Percentiles rank a stretch among this genome's conserved stretches.
Evolutionary conservation across 306 rosid genomes (phyloP).

Genomic region (Calophaca sinica): DNA sequence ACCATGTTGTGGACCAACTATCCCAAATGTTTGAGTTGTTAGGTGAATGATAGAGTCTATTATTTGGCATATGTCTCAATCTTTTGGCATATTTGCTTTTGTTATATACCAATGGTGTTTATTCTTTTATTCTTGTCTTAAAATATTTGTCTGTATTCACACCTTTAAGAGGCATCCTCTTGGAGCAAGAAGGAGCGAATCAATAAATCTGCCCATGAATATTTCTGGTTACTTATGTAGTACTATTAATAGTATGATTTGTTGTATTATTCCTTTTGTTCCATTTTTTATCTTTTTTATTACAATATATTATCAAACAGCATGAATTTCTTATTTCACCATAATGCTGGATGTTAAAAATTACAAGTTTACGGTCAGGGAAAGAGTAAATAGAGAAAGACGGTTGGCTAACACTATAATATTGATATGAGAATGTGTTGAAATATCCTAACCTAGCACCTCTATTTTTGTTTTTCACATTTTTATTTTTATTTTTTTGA

Average conservation of each 20-base stretch:
- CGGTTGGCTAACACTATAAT: not conserved
- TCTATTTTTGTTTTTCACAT: too few relatives aligned
- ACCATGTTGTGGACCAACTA: not conserved
- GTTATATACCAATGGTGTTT: conserved; percentile 4
- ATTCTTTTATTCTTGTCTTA: conserved; percentile 18
- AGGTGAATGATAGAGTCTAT: not conserved
- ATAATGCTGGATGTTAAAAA: not conserved
- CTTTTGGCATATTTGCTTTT: conserved; percentile 34
- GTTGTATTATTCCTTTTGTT: conserved; percentile 35
- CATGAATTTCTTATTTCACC: conserved; percentile 15
- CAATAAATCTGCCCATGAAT: conserved; percentile 28
- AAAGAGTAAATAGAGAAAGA: not conserved
- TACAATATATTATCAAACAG: conserved; percentile 20
- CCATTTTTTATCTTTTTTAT: conserved; percentile 21
- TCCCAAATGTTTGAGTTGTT: not conserved
- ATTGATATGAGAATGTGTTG: conserved; percentile 28
- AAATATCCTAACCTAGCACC: too few relatives aligned
- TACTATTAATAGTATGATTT: conserved; percentile 16
- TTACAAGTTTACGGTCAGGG: conserved; percentile 10
- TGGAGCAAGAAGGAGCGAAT: conserved; percentile 21
- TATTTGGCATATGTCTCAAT: not conserved
- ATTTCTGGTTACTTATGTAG: conserved; percentile 33
- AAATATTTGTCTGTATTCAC: conserved; percentile 3
- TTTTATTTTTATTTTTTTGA: too few relatives aligned
- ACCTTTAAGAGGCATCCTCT: conserved; percentile 29